Conservation (phyloP, 108 stramenopile species). For the Parietichytrium sp. region DNA sequence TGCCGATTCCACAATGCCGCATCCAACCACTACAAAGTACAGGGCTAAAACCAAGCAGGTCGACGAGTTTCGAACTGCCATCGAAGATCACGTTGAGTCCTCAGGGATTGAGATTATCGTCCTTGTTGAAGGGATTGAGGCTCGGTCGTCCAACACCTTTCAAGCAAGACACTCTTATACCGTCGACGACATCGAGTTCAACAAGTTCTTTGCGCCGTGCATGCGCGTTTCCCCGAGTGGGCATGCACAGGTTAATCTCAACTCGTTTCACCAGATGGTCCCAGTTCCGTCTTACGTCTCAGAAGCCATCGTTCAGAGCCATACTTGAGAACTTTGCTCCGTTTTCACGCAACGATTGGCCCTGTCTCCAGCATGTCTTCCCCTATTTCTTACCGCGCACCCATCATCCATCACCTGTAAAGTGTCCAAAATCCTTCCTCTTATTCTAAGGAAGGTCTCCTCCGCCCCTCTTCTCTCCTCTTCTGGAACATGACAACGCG, state of each 20-base stretch:
- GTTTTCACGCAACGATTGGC: no score
- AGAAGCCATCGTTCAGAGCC: neutral
- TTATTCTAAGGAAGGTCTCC: no score
- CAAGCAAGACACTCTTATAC: slow-evolving; percentile 75
- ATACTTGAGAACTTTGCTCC: slow-evolving; percentile 1
- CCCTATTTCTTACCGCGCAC: no score
- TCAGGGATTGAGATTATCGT: slow-evolving; percentile 17
- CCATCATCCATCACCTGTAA: no score
- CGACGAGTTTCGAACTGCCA: neutral
- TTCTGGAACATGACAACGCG: no score
- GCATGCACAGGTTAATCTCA: slow-evolving; percentile 50
- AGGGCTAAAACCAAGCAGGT: neutral
- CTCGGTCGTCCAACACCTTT: slow-evolving; percentile 45
- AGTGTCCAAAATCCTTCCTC: no score
- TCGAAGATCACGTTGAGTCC: neutral
- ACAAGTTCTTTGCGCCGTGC: slow-evolving; percentile 63
- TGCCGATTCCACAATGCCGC: no score
- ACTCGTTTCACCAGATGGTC: slow-evolving; percentile 55
- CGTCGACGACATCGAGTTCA: slow-evolving; percentile 73
- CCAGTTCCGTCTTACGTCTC: neutral
- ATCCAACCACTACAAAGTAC: no score
- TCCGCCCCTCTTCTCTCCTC: no score
- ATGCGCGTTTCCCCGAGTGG: slow-evolving; percentile 42
- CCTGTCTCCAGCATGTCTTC: no score
- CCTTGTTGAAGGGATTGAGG: slow-evolving; percentile 40